phyloP scores from a whole-genome alignment of 2,329 filamentous ascomycete species.

The Calcarisporium arbuscula region DNA sequence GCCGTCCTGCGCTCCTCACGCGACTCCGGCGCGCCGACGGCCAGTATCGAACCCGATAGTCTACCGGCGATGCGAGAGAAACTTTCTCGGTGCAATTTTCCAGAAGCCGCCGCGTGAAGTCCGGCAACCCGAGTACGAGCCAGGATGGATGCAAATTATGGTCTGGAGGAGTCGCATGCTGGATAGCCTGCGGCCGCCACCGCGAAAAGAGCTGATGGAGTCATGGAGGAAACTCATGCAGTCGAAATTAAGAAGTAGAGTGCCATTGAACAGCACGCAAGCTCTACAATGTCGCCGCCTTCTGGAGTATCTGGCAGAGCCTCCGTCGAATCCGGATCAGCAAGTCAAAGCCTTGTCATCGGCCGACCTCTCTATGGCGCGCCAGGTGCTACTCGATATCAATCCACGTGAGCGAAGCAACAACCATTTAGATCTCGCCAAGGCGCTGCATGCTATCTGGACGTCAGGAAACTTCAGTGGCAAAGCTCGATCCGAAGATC shows the following conservation, averaged over 20 bases:
- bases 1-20: constrained; percentile 26
- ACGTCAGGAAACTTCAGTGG: constrained; percentile 14
- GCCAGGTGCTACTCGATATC: constrained; percentile 34
- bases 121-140: constrained; percentile 58
- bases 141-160: constrained; percentile 66
- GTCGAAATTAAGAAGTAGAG: constrained; percentile 40
- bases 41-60: constrained; percentile 16
- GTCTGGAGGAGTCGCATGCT: constrained; percentile 58
- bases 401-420: constrained; percentile 35
- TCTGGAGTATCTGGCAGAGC: constrained; percentile 50
- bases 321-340: constrained; percentile 14
- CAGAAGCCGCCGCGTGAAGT: constrained; percentile 51
- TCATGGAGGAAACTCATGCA: constrained; percentile 61
- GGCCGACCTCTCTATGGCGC: constrained; percentile 38
- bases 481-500: constrained; percentile 11
- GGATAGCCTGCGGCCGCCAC: constrained; percentile 59
- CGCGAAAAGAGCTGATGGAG: constrained; percentile 53
- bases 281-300: constrained; percentile 51
- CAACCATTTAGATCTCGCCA: constrained; percentile 43
- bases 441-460: constrained; percentile 31
- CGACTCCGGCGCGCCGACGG: constrained; percentile 20
- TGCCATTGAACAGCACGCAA: constrained; percentile 58
- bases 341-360: constrained; percentile 26
- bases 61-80: constrained; percentile 22
- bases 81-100: constrained; percentile 57